Conservation (phyloP, 2,329 filamentous ascomycete genomes). For the Pseudofabraea citricarpa region DNA sequence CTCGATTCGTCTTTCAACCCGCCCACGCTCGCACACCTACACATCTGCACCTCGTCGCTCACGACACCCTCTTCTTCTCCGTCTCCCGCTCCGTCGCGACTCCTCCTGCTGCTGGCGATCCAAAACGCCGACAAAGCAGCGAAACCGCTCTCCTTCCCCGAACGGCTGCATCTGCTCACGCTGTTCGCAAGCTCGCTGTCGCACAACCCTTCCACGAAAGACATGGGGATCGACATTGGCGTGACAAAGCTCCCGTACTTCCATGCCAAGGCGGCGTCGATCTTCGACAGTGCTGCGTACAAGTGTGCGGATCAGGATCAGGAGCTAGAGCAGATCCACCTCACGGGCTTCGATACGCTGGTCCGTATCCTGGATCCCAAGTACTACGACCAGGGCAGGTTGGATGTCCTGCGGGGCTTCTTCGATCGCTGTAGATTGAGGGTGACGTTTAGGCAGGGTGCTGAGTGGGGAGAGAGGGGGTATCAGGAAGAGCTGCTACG, state of each 20-base stretch:
- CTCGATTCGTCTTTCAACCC: conserved; percentile 68
- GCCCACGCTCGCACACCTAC: conserved; percentile 55
- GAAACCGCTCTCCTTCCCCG: conserved; percentile 62
- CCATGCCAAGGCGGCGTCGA: conserved; percentile 61
- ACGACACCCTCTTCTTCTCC: conserved; percentile 7
- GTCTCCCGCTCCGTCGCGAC: conserved; percentile 25
- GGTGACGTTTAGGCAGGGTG: conserved; percentile 59
- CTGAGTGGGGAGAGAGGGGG: conserved; percentile 51
- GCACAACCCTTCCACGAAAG: background rate
- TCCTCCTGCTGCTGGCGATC: conserved; percentile 56
- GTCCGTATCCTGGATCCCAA: conserved; percentile 67
- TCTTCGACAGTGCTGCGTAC: conserved; percentile 44
- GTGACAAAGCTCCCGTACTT: conserved; percentile 72
- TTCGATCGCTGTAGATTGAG: conserved; percentile 57
- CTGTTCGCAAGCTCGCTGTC: conserved; percentile 57
- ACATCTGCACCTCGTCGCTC: conserved; percentile 48
- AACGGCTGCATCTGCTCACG: conserved; percentile 68
- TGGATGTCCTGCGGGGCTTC: conserved; percentile 55
- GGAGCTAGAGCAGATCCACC: conserved; percentile 61
- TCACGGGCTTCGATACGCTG: conserved; percentile 73
- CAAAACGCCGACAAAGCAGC: conserved; percentile 64
- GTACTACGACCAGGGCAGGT: conserved; percentile 54
- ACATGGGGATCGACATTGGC: conserved; percentile 50
- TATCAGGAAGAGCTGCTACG: conserved; percentile 52
- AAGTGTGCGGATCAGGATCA: conserved; percentile 14